A percentile compares a stretch with the other conserved stretches of the same genome.
phyloP scores from a whole-genome alignment of 176 grass and related monocot genomes.

The Oryza meridionalis region DNA sequence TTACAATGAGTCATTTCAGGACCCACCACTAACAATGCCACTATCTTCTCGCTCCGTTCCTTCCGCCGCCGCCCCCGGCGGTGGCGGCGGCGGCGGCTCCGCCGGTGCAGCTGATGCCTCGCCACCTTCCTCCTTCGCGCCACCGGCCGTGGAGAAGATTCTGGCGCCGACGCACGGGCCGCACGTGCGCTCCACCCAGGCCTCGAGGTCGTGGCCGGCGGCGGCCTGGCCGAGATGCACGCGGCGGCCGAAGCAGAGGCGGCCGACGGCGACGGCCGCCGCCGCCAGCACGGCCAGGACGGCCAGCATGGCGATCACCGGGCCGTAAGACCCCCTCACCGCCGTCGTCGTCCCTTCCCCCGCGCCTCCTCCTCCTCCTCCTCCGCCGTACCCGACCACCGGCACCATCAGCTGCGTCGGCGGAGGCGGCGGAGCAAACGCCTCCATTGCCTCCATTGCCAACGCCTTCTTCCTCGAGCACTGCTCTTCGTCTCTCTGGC shows the following conservation, averaged over 20 bases:
- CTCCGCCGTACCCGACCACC: slow-evolving; percentile 21
- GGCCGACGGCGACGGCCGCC: slow-evolving; percentile 54
- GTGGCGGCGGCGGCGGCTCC: background rate
- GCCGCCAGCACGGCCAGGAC: slow-evolving; percentile 63
- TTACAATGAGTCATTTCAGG: background rate
- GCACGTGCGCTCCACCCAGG: slow-evolving; percentile 69
- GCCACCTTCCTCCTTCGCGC: background rate
- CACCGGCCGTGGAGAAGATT: background rate
- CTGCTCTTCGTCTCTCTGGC: no score
- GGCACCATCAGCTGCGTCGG: slow-evolving; percentile 36
- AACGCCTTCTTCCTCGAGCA: background rate
- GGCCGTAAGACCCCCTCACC: slow-evolving; percentile 52
- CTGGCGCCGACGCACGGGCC: slow-evolving; percentile 56
- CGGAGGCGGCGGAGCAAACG: slow-evolving; percentile 3
- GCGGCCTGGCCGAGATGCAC: slow-evolving; percentile 25
- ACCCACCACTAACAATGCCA: background rate
- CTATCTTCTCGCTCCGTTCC: background rate
- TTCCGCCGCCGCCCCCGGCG: background rate
- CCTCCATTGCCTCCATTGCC: slow-evolving; percentile 41
- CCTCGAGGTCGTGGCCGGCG: slow-evolving; percentile 55
- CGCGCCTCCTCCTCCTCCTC: background rate
- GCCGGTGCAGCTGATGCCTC: background rate
- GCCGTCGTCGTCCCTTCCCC: background rate
- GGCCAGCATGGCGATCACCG: slow-evolving; percentile 70
- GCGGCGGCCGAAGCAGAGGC: slow-evolving; percentile 64